Conservation (phyloP, 345 rosid species). For the Pistacia vera region DNA sequence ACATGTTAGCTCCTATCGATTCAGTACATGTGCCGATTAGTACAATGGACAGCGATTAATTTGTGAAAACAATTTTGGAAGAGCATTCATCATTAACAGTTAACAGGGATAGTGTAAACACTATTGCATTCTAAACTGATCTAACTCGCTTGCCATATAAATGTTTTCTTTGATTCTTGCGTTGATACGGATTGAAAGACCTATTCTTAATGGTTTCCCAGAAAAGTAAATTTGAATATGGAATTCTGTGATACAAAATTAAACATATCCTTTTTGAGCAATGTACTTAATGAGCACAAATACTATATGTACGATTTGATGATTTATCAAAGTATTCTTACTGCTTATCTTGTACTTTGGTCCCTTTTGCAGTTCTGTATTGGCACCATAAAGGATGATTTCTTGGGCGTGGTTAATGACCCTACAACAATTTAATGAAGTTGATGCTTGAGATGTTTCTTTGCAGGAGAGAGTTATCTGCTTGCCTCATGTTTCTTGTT, state of each 20-base stretch:
- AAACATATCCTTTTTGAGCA: background rate
- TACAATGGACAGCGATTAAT: too few species aligned
- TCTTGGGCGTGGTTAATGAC: slow-evolving; percentile 92
- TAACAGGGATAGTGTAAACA: background rate
- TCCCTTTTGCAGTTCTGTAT: slow-evolving; percentile 76
- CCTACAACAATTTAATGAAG: slow-evolving; percentile 58
- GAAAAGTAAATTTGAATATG: background rate
- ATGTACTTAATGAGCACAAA: too few species aligned
- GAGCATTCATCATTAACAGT: too few species aligned
- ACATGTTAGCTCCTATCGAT: too few species aligned
- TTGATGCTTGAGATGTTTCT: background rate
- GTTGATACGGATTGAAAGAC: background rate
- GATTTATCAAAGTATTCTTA: background rate
- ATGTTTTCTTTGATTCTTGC: background rate
- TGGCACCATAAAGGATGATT: slow-evolving; percentile 92
- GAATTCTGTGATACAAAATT: too few species aligned
- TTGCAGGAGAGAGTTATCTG: background rate
- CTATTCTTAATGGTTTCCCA: background rate
- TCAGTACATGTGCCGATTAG: too few species aligned
- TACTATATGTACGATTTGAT: background rate
- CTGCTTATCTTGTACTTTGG: slow-evolving; percentile 1
- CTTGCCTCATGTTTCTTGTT: background rate
- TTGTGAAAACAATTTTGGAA: too few species aligned
- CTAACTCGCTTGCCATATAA: background rate
- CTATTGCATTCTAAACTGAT: background rate